A percentile compares a stretch with the other conserved stretches of the same genome.
Evolutionary conservation across 345 rosid species (phyloP).

Genomic region (Gossypium raimondii): DNA sequence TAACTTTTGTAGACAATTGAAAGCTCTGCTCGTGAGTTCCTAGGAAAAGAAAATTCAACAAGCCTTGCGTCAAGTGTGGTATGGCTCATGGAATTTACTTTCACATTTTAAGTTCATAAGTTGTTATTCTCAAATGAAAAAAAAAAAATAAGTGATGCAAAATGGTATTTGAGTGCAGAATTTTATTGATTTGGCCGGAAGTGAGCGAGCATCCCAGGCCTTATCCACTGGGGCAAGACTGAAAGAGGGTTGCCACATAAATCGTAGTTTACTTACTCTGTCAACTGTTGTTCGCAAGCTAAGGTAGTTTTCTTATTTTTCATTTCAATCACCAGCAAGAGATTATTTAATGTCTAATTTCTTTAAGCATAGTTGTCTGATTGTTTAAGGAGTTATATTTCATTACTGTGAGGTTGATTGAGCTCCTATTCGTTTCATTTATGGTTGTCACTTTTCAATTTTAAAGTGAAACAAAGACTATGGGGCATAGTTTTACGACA

Average conservation of each 20-base stretch:
- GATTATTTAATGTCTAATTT: not conserved
- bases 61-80: constrained; percentile 94
- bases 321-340: not conserved
- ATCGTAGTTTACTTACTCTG: constrained; percentile 89
- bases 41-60: constrained; percentile 88
- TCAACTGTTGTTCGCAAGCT: constrained; percentile 96
- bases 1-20: constrained; percentile 64
- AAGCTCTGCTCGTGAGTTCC: constrained; percentile 92
- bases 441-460: not conserved
- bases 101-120: constrained; percentile 3
- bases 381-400: not conserved
- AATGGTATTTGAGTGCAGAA: constrained; percentile 47
- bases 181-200: constrained; percentile 94
- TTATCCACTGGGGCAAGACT: constrained; percentile 83
- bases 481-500: not conserved
- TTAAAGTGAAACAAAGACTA: not conserved
- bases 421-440: constrained; percentile 7
- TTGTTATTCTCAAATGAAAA: not conserved
- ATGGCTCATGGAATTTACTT: constrained; percentile 21
- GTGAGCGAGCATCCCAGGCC: constrained; percentile 96
- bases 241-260: constrained; percentile 98
- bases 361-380: not conserved
- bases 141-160: not conserved
- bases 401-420: not conserved
- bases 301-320: constrained; percentile 39